Conservation (phyloP, 768 basidiomycete species). For the Boletus insuetus region DNA sequence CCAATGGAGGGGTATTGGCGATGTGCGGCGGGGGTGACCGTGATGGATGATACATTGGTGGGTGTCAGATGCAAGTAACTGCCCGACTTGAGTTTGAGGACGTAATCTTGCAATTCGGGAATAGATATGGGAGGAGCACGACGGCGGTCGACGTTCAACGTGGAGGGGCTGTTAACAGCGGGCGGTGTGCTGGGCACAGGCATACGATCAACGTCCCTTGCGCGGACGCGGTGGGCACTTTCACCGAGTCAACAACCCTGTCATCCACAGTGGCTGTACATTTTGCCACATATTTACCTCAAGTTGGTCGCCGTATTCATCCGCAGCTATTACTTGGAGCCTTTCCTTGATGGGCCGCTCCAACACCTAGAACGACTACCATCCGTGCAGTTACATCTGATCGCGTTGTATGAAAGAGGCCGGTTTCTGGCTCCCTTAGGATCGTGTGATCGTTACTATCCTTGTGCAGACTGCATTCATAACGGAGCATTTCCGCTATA, state of each 20-base stretch:
- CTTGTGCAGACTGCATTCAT: no score
- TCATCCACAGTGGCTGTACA: slow-evolving; percentile 10
- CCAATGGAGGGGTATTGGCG: slow-evolving; percentile 1
- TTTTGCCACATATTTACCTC: background rate
- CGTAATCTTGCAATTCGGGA: background rate
- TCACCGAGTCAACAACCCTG: background rate
- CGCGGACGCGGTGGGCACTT: background rate
- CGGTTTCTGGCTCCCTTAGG: no score
- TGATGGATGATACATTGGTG: slow-evolving; percentile 18
- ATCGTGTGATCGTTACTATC: no score
- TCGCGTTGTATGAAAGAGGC: no score
- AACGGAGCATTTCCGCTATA: no score
- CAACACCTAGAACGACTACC: no score
- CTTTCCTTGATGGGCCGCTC: no score
- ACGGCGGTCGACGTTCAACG: slow-evolving; percentile 4
- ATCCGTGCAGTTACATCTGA: no score
- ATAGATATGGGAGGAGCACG: background rate
- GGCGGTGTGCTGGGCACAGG: background rate
- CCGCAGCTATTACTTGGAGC: no score
- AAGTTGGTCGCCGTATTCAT: no score
- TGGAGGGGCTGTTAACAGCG: background rate
- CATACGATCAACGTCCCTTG: slow-evolving; percentile 9
- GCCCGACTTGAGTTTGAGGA: background rate
- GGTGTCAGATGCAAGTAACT: background rate
- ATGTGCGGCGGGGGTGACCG: slow-evolving; percentile 12